These are phyloP conservation scores for Nicotiana tomentosiformis DNA, from an alignment of 257 asterid species.

Conservation along the genomic window DNA sequence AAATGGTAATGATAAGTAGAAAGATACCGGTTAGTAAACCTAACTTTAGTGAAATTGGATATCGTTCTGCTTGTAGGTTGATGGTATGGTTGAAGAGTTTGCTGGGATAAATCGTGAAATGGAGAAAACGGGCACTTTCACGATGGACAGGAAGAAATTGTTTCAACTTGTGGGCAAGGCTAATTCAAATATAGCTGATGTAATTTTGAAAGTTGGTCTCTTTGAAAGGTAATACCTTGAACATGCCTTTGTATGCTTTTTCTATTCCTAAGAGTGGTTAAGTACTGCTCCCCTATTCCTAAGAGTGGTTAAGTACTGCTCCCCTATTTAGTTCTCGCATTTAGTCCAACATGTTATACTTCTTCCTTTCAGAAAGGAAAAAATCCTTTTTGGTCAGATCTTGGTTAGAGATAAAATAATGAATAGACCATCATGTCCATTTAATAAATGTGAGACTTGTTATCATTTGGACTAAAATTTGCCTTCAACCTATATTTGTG, in stretches of 20 bases:
- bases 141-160: slow-evolving; percentile 81
- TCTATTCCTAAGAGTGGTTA: not conserved
- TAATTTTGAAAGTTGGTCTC: slow-evolving; percentile 81
- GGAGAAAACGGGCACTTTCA: slow-evolving; percentile 94
- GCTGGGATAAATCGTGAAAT: slow-evolving; percentile 85
- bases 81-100: slow-evolving; percentile 92
- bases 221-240: slow-evolving; percentile 66
- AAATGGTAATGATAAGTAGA: not conserved
- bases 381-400: not conserved
- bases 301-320: not conserved
- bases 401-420: not conserved
- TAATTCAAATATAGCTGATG: slow-evolving; percentile 92
- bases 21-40: not conserved
- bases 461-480: not conserved
- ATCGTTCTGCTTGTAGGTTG: slow-evolving; percentile 47
- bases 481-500: not conserved
- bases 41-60: not conserved
- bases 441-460: not conserved
- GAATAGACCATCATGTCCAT: not conserved
- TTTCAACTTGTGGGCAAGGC: slow-evolving; percentile 99
- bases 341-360: not conserved
- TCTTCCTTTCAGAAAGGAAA: not conserved
- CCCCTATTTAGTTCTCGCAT: not conserved
- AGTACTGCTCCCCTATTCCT: not conserved
- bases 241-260: not conserved